phyloP scores from a whole-genome alignment of 2,329 filamentous ascomycete genomes.

The Ilyonectria robusta region DNA sequence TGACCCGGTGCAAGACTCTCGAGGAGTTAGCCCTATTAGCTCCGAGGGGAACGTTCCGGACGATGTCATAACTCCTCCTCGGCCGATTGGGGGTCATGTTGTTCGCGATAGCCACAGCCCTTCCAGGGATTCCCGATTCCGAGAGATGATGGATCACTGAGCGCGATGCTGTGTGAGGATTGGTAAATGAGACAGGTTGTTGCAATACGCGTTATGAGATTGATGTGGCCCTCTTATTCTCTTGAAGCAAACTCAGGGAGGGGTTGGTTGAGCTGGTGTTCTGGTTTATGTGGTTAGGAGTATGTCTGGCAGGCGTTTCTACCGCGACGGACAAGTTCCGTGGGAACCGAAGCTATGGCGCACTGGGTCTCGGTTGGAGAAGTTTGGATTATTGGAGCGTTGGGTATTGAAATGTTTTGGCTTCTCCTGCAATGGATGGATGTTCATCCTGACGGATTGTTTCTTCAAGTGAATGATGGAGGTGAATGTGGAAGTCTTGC shows the following conservation, averaged over 20 bases:
- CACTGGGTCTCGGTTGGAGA: too few relatives aligned
- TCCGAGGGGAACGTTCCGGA: constrained; percentile 43
- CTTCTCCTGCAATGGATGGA: background rate
- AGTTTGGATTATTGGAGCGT: background rate
- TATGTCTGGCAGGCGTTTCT: background rate
- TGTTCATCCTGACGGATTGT: background rate
- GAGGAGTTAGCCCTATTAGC: constrained; percentile 56
- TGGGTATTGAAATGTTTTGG: background rate
- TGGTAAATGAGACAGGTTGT: background rate
- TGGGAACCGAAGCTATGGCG: background rate
- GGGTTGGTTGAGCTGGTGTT: background rate
- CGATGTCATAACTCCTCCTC: constrained; percentile 55
- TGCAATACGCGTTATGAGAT: background rate
- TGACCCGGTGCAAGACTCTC: constrained; percentile 47
- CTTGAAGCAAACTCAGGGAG: background rate
- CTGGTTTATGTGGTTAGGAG: background rate
- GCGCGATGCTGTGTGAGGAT: background rate
- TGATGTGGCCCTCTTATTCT: too few relatives aligned
- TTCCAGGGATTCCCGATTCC: constrained; percentile 70
- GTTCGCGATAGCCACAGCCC: constrained; percentile 64
- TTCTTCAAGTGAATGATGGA: background rate
- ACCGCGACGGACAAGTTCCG: background rate
- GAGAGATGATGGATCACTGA: constrained; percentile 65
- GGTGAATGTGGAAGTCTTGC: background rate
- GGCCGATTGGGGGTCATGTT: constrained; percentile 52